These are phyloP conservation scores for Epichloe typhina DNA, from an alignment of 2,329 filamentous ascomycete species.

Conservation along the genomic window DNA sequence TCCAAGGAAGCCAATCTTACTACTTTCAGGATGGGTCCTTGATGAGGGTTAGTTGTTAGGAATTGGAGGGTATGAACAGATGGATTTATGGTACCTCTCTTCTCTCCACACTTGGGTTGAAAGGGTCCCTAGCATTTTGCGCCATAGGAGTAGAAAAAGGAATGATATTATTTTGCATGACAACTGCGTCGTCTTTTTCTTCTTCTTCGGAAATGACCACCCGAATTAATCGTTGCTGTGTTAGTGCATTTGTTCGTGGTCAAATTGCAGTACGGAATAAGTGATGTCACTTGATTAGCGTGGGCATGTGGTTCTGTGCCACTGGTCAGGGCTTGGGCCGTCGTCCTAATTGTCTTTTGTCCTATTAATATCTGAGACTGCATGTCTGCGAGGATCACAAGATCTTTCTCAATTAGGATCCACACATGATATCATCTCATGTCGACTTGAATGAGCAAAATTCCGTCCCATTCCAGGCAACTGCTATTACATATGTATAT, in stretches of 20 bases:
- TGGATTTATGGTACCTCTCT: conserved; percentile 15
- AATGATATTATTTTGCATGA: conserved; percentile 19
- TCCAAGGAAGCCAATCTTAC: conserved; percentile 6
- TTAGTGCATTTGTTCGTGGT: too few species aligned
- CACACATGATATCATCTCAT: too few species aligned
- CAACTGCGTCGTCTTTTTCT: neutral
- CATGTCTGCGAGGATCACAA: neutral
- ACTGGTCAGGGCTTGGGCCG: neutral
- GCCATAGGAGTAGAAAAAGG: conserved; percentile 25
- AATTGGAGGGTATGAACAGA: conserved; percentile 8
- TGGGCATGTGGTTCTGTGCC: neutral
- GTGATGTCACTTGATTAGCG: neutral
- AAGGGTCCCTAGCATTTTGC: conserved; percentile 22
- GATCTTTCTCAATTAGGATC: too few species aligned
- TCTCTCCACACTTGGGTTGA: conserved; percentile 11
- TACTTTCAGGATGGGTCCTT: conserved; percentile 2
- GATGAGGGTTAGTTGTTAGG: conserved; percentile 1
- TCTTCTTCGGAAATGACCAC: too few species aligned
- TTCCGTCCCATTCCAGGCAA: too few species aligned
- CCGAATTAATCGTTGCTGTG: too few species aligned
- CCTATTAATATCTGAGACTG: neutral
- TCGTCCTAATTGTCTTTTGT: neutral
- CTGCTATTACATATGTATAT: neutral
- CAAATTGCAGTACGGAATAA: too few species aligned
- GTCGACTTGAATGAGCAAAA: too few species aligned